phyloP scores from a whole-genome alignment of 345 rosid species.

The Geranium brycei region DNA sequence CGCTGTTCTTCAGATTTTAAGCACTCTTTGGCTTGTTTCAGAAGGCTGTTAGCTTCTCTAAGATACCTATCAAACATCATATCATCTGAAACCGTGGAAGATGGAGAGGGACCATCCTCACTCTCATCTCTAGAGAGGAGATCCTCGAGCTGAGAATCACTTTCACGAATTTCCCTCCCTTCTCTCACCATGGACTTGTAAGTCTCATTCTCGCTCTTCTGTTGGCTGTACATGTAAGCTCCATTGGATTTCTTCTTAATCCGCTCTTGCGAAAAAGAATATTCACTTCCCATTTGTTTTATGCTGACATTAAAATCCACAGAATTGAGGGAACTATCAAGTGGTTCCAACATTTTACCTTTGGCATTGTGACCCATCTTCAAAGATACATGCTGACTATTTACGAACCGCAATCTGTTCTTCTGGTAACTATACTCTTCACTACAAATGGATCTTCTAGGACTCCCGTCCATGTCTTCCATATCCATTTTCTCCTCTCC shows the following conservation, averaged over 20 bases:
- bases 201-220: constrained; percentile 16
- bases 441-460: constrained; percentile 17
- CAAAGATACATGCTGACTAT: constrained; percentile 14
- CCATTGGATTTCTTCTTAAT: constrained; percentile 20
- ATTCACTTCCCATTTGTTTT: constrained; percentile 20
- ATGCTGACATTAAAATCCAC: constrained; percentile 23
- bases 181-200: constrained; percentile 18
- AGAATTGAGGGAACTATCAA: constrained; percentile 26
- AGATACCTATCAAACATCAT: constrained; percentile 36
- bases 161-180: constrained; percentile 10
- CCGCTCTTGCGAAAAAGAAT: constrained; percentile 27
- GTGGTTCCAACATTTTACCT: constrained; percentile 16
- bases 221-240: constrained; percentile 16
- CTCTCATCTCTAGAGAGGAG: constrained; percentile 9
- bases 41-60: constrained; percentile 37
- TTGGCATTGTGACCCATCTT: constrained; percentile 16
- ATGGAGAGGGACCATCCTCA: constrained; percentile 18
- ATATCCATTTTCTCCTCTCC: constrained; percentile 11
- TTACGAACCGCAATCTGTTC: constrained; percentile 18
- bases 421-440: constrained; percentile 17
- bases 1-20: constrained; percentile 25
- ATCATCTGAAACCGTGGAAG: constrained; percentile 37
- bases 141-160: constrained; percentile 15
- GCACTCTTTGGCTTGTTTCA: constrained; percentile 40
- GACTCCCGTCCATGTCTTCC: constrained; percentile 11